Evolutionary conservation across 192 early-diverging fungal genomes (phyloP).

Genomic region (Paraglomus brasilianum): DNA sequence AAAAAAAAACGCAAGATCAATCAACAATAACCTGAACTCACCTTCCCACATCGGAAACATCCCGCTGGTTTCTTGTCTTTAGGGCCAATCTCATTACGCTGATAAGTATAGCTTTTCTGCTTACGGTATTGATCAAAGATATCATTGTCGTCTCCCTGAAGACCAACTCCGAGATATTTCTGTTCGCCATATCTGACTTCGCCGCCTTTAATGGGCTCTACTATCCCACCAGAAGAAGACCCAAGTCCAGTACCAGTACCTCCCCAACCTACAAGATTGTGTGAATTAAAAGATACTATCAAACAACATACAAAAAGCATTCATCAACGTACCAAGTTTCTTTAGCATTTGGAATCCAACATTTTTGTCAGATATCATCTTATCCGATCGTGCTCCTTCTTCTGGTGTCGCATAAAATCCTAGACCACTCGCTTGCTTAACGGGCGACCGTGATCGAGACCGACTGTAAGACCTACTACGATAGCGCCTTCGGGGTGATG

Average conservation of each 20-base stretch:
- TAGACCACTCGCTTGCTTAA: slow-evolving; percentile 9
- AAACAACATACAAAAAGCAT: neutral
- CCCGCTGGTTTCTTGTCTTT: slow-evolving; percentile 30
- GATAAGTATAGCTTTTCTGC: slow-evolving; percentile 32
- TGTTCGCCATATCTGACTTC: slow-evolving; percentile 26
- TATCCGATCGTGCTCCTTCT: slow-evolving; percentile 17
- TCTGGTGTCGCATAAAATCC: slow-evolving; percentile 2
- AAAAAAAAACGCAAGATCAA: neutral
- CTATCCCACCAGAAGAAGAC: slow-evolving; percentile 22
- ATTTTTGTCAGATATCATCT: slow-evolving; percentile 32
- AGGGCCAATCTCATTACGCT: slow-evolving; percentile 20
- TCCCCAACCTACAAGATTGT: slow-evolving; percentile 21
- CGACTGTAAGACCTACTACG: slow-evolving; percentile 22
- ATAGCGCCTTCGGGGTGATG: slow-evolving; percentile 8
- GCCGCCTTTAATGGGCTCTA: slow-evolving; percentile 27
- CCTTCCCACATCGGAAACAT: slow-evolving; percentile 31
- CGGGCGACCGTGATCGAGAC: slow-evolving; percentile 18
- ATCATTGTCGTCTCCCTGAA: slow-evolving; percentile 22
- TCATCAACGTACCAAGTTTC: slow-evolving; percentile 25
- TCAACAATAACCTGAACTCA: neutral
- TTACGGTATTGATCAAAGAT: slow-evolving; percentile 34
- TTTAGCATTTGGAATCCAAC: slow-evolving; percentile 32
- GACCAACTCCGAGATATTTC: slow-evolving; percentile 31
- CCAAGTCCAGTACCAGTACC: slow-evolving; percentile 27
- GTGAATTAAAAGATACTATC: neutral